phyloP scores from a whole-genome alignment of 2,329 filamentous ascomycete genomes.

The Neonectria neomacrospora region DNA sequence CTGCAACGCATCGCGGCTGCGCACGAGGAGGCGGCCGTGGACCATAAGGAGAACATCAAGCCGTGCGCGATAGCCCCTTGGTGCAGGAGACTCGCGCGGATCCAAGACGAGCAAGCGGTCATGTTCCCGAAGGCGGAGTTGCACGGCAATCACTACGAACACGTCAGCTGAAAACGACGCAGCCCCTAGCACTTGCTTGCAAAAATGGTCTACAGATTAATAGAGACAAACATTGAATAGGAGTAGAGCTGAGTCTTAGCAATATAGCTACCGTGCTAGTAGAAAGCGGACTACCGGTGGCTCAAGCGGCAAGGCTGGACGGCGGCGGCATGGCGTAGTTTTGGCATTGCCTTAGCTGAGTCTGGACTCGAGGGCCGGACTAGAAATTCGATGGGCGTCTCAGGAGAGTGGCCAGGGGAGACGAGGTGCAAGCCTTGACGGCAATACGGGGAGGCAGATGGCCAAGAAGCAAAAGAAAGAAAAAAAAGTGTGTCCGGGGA shows the following conservation, averaged over 20 bases:
- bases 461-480: neutral
- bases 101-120: too few relatives aligned
- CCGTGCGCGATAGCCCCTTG: too few relatives aligned
- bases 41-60: too few relatives aligned
- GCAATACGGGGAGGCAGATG: neutral
- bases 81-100: too few relatives aligned
- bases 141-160: too few relatives aligned
- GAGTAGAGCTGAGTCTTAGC: neutral
- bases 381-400: neutral
- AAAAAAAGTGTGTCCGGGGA: neutral
- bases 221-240: neutral
- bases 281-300: neutral
- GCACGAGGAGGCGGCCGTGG: too few relatives aligned
- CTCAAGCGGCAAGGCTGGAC: neutral
- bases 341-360: neutral
- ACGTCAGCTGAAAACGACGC: too few relatives aligned
- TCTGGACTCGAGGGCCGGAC: neutral
- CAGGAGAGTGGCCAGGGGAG: neutral
- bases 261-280: neutral
- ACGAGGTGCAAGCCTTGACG: neutral
- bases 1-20: too few relatives aligned
- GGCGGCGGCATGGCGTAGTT: neutral
- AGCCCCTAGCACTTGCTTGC: too few relatives aligned
- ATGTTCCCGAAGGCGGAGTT: too few relatives aligned
- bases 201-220: too few relatives aligned